These are phyloP conservation scores for Mrakiaceae sp. DNA, from an alignment of 1,284 basidiomycete genomes.

Conservation along the genomic window DNA sequence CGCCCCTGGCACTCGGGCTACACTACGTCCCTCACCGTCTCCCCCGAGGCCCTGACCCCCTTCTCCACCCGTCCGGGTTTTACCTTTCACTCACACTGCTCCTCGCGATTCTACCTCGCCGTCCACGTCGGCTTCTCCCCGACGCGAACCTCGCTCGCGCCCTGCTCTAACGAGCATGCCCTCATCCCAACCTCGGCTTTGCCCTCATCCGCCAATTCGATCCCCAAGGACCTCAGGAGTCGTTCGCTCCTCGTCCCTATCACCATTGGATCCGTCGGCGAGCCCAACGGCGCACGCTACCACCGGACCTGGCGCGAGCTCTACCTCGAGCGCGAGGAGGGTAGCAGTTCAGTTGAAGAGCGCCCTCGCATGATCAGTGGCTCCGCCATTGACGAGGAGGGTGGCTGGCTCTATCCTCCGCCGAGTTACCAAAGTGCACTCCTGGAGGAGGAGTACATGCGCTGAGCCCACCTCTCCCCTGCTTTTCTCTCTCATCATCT, in stretches of 20 bases:
- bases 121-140: slow-evolving; percentile 26
- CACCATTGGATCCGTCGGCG: slow-evolving; percentile 37
- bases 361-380: slow-evolving; percentile 26
- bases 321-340: slow-evolving; percentile 21
- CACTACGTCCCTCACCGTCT: slow-evolving; percentile 24
- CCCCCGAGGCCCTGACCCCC: not conserved
- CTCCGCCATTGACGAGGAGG: slow-evolving; percentile 23
- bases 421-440: slow-evolving; percentile 22
- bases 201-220: slow-evolving; percentile 13
- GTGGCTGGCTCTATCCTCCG: slow-evolving; percentile 30
- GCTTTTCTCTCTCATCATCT: not conserved
- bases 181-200: slow-evolving; percentile 13
- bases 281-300: slow-evolving; percentile 31
- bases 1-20: slow-evolving; percentile 26
- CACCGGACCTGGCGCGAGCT: slow-evolving; percentile 27
- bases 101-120: slow-evolving; percentile 32
- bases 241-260: slow-evolving; percentile 33
- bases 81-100: slow-evolving; percentile 26
- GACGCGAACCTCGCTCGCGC: slow-evolving; percentile 20
- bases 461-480: not conserved
- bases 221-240: slow-evolving; percentile 13
- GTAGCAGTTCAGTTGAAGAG: slow-evolving; percentile 15
- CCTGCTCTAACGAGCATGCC: slow-evolving; percentile 3
- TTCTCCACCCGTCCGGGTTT: slow-evolving; percentile 14
- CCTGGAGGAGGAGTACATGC: slow-evolving; percentile 3